phyloP scores from a whole-genome alignment of 805 yeast species.

The Blastobotrys peoriensis region DNA sequence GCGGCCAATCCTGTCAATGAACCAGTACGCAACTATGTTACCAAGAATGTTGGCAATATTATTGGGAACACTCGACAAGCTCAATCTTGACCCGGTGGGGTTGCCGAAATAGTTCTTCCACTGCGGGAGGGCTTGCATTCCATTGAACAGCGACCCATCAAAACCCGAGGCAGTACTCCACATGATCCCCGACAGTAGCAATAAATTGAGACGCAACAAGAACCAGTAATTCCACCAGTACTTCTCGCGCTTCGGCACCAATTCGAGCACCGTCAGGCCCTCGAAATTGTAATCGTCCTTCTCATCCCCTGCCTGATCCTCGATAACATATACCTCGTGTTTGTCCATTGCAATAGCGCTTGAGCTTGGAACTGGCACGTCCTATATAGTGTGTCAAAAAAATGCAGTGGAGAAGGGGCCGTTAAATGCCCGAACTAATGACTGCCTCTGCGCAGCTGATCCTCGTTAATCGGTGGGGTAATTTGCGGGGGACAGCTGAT shows the following conservation, averaged over 20 bases:
- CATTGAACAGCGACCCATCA: constrained; percentile 17
- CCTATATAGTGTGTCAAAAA: no score
- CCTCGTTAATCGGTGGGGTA: no score
- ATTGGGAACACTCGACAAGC: constrained; percentile 50
- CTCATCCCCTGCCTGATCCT: no score
- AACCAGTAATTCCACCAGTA: constrained; percentile 10
- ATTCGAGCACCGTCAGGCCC: constrained; percentile 7
- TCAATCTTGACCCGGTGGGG: constrained; percentile 12
- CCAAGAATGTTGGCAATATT: constrained; percentile 63
- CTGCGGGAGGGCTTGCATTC: constrained; percentile 21
- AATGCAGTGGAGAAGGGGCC: no score
- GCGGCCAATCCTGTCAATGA: constrained; percentile 56
- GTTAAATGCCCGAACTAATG: no score
- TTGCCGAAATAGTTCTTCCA: constrained; percentile 14
- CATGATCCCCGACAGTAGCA: constrained; percentile 11
- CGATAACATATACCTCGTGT: no score
- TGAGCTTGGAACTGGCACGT: no score
- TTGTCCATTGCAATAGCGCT: no score
- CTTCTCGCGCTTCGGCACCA: constrained; percentile 3
- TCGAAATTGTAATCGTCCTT: not conserved
- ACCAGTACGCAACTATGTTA: constrained; percentile 51
- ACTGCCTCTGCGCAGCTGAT: no score
- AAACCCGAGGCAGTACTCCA: constrained; percentile 14
- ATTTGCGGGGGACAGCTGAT: no score
- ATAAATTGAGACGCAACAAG: constrained; percentile 12